Conservation (phyloP, 2,329 filamentous ascomycete genomes). For the Colletotrichum sp. region DNA sequence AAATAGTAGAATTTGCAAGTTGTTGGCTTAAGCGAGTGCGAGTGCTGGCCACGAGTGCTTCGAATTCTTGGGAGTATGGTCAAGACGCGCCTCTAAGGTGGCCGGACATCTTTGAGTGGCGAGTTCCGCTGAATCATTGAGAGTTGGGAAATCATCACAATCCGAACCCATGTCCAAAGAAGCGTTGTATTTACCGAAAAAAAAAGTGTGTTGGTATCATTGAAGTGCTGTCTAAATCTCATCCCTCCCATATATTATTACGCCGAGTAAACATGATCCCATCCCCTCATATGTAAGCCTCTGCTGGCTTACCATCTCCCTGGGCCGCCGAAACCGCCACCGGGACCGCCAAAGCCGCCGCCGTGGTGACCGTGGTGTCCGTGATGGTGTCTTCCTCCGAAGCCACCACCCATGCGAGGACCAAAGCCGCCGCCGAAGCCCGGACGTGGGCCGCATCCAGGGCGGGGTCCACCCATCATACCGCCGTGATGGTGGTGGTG, state of each 20-base stretch:
- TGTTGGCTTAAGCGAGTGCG: neutral
- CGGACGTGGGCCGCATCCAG: neutral
- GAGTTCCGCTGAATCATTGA: neutral
- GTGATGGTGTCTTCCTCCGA: neutral
- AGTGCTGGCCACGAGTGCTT: neutral
- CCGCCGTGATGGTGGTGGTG: conserved; percentile 17
- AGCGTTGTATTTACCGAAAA: accelerated
- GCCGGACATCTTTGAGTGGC: accelerated
- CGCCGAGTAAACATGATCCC: neutral
- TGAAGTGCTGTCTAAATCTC: neutral
- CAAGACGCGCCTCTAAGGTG: neutral
- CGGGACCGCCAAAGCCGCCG: neutral
- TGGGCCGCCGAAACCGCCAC: neutral
- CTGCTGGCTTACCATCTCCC: neutral
- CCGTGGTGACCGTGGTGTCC: neutral
- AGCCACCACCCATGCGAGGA: neutral
- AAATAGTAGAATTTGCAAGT: neutral
- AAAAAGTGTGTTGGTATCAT: neutral
- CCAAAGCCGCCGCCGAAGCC: conserved; percentile 6
- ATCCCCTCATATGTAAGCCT: neutral
- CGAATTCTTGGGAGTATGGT: accelerated
- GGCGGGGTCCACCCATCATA: neutral
- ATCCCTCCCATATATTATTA: neutral
- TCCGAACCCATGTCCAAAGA: accelerated
- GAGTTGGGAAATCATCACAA: accelerated